Percentiles rank a stretch among this genome's conserved stretches.
Conservation (phyloP, 768 basidiomycete genomes). For the Chlorophyllum brunneum region DNA sequence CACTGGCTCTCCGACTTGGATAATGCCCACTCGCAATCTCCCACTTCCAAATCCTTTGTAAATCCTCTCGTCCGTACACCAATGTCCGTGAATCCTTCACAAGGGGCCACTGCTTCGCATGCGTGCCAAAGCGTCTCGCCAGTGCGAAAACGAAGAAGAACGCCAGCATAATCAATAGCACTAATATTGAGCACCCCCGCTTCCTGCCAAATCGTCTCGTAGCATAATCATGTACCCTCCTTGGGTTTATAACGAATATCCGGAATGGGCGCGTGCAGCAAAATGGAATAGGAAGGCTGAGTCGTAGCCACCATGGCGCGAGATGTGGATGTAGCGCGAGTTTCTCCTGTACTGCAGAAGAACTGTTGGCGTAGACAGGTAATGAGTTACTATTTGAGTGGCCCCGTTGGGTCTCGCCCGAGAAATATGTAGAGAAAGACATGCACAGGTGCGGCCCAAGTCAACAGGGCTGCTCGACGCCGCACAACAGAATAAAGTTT, state of each 20-base stretch:
- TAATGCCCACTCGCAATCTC: slow-evolving; percentile 93
- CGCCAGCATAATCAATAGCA: slow-evolving; percentile 39
- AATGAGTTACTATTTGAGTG: slow-evolving; percentile 27
- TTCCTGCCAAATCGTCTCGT: slow-evolving; percentile 55
- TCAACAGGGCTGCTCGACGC: background rate
- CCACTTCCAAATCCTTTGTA: slow-evolving; percentile 94
- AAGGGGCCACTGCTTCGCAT: slow-evolving; percentile 58
- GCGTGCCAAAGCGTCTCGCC: slow-evolving; percentile 55
- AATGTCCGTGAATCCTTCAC: slow-evolving; percentile 45
- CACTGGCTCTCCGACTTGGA: slow-evolving; percentile 77
- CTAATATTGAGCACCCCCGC: slow-evolving; percentile 51
- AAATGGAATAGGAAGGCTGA: slow-evolving; percentile 60
- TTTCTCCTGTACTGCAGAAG: slow-evolving; percentile 66
- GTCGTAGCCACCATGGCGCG: slow-evolving; percentile 53
- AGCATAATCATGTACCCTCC: slow-evolving; percentile 53
- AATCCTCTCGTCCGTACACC: slow-evolving; percentile 70
- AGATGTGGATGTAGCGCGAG: slow-evolving; percentile 36
- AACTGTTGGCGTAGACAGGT: slow-evolving; percentile 31
- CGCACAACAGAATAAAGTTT: too few species aligned
- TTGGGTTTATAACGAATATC: slow-evolving; percentile 57
- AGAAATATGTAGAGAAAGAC: slow-evolving; percentile 43
- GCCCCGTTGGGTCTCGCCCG: slow-evolving; percentile 39
- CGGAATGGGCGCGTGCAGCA: slow-evolving; percentile 51
- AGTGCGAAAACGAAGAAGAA: slow-evolving; percentile 59
- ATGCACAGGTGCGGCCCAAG: slow-evolving; percentile 32